phyloP scores from a whole-genome alignment of 2,329 filamentous ascomycete species.

The Trichoderma koningii region DNA sequence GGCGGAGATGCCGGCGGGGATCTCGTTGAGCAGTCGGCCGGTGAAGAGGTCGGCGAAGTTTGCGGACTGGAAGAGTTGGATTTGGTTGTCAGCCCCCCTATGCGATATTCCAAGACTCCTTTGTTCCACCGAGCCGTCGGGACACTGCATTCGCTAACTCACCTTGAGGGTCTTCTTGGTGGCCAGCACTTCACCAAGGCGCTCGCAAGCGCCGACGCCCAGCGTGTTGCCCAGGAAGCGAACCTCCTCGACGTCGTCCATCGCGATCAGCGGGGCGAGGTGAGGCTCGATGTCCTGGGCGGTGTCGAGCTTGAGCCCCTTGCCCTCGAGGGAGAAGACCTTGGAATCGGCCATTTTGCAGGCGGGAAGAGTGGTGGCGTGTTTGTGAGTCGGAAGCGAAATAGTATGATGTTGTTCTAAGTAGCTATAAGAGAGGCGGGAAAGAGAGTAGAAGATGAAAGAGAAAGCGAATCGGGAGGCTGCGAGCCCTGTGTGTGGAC shows the following conservation, averaged over 20 bases:
- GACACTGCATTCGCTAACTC: slow-evolving; percentile 32
- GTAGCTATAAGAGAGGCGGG: not conserved
- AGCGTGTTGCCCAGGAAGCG: slow-evolving; percentile 88
- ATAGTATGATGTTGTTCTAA: slow-evolving; percentile 10
- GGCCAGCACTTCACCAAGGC: slow-evolving; percentile 78
- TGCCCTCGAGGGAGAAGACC: slow-evolving; percentile 87
- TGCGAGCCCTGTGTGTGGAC: slow-evolving; percentile 13
- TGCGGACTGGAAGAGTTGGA: slow-evolving; percentile 56
- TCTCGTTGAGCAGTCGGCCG: slow-evolving; percentile 87
- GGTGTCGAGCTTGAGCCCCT: slow-evolving; percentile 87
- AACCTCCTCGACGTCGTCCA: slow-evolving; percentile 79
- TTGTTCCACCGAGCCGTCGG: not conserved
- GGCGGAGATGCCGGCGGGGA: slow-evolving; percentile 82
- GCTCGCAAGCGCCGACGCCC: slow-evolving; percentile 83
- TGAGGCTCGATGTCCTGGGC: slow-evolving; percentile 84
- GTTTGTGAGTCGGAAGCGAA: not conserved
- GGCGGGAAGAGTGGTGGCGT: slow-evolving; percentile 12
- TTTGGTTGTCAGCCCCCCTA: not conserved
- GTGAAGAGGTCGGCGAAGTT: slow-evolving; percentile 99
- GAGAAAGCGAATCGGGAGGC: slow-evolving; percentile 19
- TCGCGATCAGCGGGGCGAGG: slow-evolving; percentile 71
- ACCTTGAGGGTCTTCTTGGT: slow-evolving; percentile 83
- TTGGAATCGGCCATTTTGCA: slow-evolving; percentile 38
- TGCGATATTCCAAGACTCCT: too few species aligned
- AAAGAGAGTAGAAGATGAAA: not conserved